phyloP scores from a whole-genome alignment of 164 flowering plant species.

The grape (Vitis vinifera) region DNA sequence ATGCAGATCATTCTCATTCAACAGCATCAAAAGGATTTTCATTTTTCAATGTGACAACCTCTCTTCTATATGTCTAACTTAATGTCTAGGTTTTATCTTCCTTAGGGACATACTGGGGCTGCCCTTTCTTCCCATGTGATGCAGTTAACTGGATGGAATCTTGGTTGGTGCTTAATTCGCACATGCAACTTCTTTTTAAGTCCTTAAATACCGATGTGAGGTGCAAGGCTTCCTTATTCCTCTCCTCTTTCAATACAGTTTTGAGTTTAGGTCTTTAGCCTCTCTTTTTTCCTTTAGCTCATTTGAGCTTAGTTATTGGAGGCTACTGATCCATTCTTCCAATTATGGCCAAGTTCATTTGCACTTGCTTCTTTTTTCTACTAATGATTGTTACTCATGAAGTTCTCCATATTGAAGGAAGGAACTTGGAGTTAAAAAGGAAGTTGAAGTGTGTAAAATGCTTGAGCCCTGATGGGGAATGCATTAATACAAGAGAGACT shows the following conservation, averaged over 20 bases:
- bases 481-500: neutral
- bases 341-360: conserved; percentile 13
- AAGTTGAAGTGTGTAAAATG: conserved; percentile 2
- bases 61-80: too few species aligned
- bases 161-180: neutral
- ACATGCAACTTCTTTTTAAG: conserved; percentile 2
- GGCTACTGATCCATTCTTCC: too few species aligned
- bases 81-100: too few species aligned
- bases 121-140: too few species aligned
- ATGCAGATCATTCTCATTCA: too few species aligned
- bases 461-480: conserved; percentile 8
- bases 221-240: neutral
- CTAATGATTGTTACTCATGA: conserved; percentile 22
- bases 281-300: neutral
- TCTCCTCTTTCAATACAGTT: neutral
- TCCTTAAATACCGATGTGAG: neutral
- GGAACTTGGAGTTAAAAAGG: conserved; percentile 15
- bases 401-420: conserved; percentile 13
- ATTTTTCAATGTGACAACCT: too few species aligned
- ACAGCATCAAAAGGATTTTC: too few species aligned
- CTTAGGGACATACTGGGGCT: too few species aligned
- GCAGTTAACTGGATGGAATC: neutral
- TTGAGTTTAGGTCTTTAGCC: too few species aligned
- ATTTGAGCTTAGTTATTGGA: neutral
- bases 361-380: conserved; percentile 8